Base-by-base conservation (phyloP, 768 basidiomycete genomes). In the Pleurotus pulmonarius region DNA sequence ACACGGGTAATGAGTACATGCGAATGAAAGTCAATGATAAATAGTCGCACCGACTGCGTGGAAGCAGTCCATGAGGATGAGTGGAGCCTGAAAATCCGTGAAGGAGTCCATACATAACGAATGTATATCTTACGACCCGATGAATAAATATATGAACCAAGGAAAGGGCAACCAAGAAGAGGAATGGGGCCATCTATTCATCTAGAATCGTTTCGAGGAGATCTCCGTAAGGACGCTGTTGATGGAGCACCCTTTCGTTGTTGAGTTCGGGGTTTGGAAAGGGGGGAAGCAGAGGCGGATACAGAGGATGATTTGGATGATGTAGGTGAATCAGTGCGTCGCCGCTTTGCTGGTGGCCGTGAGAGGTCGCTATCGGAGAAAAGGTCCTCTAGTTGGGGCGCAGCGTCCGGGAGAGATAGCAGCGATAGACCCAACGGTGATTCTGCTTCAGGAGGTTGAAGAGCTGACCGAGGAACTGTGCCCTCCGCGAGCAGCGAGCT, bases 341-440 rank as follows among this genome's bases (percentile, higher is more conserved):
- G 40, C n/a, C 51, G 51, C 38, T 53, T 53, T 3, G 51, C 22
- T 15, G 51, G 51, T 11, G 51, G 51, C 22, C 51, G 51, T 11
- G 39, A 37, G 20, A 53, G 22, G n/a, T 53, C 51, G 16, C 20
- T n/a, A 41, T 53, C 51, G 22, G 24, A 22, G 39, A 53, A 53
- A 3, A 53, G 51, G 38, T 53, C 51, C 20, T 53, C 51, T 22
- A 53, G 51, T 15, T 53, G 51, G n/a, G 39, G 51, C 6, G 39
- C 39, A 20, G 51, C 8, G 38, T 53, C 37, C 34, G 51, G 51
- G 8, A 53, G 51, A n/a, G 51, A 53, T 18, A 53, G 51, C 37
- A 53, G 51, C 11, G 51, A 53, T 41, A 53, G 26, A 5, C 51
- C 51, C 51, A 53, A 41, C 20, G 51, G 51, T 16, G 51, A 53